Percentiles rank a stretch among this genome's conserved stretches.
Conservation (phyloP, 2,329 filamentous ascomycete species). For the Pseudogymnoascus sp. region DNA sequence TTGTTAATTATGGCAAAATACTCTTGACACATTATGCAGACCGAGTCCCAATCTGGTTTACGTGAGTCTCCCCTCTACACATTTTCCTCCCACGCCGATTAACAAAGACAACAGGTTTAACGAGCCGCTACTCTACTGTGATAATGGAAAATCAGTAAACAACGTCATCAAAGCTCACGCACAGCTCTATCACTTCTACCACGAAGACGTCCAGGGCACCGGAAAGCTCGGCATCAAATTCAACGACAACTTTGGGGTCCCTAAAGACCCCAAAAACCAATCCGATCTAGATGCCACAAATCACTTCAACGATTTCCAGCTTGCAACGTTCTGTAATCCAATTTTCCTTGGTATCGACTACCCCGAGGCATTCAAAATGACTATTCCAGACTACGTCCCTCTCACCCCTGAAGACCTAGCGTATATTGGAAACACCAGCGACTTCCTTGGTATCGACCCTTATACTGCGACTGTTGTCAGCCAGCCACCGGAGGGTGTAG, state of each 20-base stretch:
- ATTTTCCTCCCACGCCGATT: background rate
- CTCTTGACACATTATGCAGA: constrained; percentile 44
- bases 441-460: constrained; percentile 50
- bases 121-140: constrained; percentile 39
- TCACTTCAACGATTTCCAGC: constrained; percentile 36
- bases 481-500: constrained; percentile 38
- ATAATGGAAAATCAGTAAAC: constrained; percentile 33
- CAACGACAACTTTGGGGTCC: constrained; percentile 42
- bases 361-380: constrained; percentile 39
- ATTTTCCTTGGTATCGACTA: constrained; percentile 46
- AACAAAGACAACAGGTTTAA: constrained; percentile 32
- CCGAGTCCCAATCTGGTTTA: constrained; percentile 43
- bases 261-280: constrained; percentile 30
- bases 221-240: constrained; percentile 31
- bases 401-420: constrained; percentile 41
- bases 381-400: constrained; percentile 36
- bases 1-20: constrained; percentile 45
- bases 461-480: constrained; percentile 50
- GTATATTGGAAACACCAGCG: constrained; percentile 44
- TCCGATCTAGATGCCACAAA: constrained; percentile 25
- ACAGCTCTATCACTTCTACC: constrained; percentile 45
- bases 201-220: constrained; percentile 43
- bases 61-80: constrained; percentile 16
- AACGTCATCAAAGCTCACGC: constrained; percentile 43
- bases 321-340: constrained; percentile 44